Evolutionary conservation across 148 eudicot genomes (phyloP), one percentile per base, ranked within the genome.

Genomic region (Rheum nobile): DNA sequence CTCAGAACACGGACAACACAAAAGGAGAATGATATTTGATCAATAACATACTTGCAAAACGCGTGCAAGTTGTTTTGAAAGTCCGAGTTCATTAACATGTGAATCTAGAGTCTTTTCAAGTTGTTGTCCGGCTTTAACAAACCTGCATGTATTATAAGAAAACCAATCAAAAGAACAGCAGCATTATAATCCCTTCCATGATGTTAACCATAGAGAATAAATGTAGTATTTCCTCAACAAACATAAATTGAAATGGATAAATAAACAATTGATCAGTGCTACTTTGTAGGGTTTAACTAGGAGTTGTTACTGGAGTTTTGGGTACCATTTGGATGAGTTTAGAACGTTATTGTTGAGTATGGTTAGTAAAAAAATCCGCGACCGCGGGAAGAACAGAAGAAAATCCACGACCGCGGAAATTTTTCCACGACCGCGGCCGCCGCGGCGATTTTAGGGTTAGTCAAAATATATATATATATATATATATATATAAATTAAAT

Each of bases 41-140:
- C 16, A 13, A 59, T 57, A 35, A 26, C 72, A 44, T 77, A 88
- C 96, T 88, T 88, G 89, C 79, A 90, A 70, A 77, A 71, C 70
- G 57, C 90, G 80, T 19, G 80, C 76, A 79, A 78, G 76, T 72
- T 73, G 72, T 69, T 78, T 86, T 71, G 96, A 55, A 61, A 83
- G 84, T 38, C 96, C 96, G 73, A 85, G 78, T n/a, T 83, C 90
- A 81, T 81, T 83, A 10, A 90, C 75, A 52, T 75, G 55, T 14
- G 85, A 43, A 24, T 80, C 84, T 77, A 88, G 6, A 19, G 46
- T 81, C 76, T 59, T 78, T 71, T 76, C 69, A 34, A 90, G 74
- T 67, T 76, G 86, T 26, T 57, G 69, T 21, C 79, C 87, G 32
- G 83, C 80, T 61, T 67, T 79, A 17, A 79, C 75, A 37, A 85